phyloP scores from a whole-genome alignment of 495 filamentous ascomycete species.

The Platismatia glauca region DNA sequence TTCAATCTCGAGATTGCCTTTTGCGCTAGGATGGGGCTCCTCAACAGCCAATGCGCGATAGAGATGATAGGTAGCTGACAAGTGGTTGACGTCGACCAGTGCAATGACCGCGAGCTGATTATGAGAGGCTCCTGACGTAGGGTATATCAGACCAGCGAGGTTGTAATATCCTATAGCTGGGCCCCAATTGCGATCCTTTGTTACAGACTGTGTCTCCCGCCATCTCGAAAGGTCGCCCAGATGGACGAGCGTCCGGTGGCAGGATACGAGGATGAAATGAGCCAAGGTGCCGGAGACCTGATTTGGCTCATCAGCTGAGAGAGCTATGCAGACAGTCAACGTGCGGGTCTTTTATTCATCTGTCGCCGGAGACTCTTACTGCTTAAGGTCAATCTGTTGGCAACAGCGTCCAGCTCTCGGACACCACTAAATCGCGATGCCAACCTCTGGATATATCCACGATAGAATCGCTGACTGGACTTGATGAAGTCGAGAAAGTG shows the following conservation, averaged over 20 bases:
- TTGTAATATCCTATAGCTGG: slow-evolving; percentile 77
- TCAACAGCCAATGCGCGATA: slow-evolving; percentile 69
- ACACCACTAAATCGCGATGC: slow-evolving; percentile 64
- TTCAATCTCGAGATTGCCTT: slow-evolving; percentile 67
- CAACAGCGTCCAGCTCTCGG: slow-evolving; percentile 61
- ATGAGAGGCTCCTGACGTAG: slow-evolving; percentile 68
- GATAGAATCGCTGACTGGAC: slow-evolving; percentile 77
- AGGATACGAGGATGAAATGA: slow-evolving; percentile 56
- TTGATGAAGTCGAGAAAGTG: slow-evolving; percentile 78
- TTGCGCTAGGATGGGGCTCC: slow-evolving; percentile 63
- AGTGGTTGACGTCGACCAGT: slow-evolving; percentile 61
- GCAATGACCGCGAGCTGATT: slow-evolving; percentile 87
- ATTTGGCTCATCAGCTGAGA: slow-evolving; percentile 31
- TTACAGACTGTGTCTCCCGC: slow-evolving; percentile 58
- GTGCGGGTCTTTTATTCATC: not conserved
- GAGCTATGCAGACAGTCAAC: slow-evolving; percentile 24
- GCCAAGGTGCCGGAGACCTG: slow-evolving; percentile 42
- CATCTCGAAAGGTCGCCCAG: slow-evolving; percentile 91
- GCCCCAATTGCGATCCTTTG: slow-evolving; percentile 66
- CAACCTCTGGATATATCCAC: slow-evolving; percentile 69
- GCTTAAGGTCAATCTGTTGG: slow-evolving; percentile 56
- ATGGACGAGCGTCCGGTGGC: slow-evolving; percentile 73
- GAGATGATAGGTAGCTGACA: slow-evolving; percentile 78
- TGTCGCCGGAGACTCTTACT: slow-evolving; percentile 31
- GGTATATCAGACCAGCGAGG: slow-evolving; percentile 68